phyloP scores from a whole-genome alignment of 2,329 filamentous ascomycete genomes.

The Fusarium verticillioides region DNA sequence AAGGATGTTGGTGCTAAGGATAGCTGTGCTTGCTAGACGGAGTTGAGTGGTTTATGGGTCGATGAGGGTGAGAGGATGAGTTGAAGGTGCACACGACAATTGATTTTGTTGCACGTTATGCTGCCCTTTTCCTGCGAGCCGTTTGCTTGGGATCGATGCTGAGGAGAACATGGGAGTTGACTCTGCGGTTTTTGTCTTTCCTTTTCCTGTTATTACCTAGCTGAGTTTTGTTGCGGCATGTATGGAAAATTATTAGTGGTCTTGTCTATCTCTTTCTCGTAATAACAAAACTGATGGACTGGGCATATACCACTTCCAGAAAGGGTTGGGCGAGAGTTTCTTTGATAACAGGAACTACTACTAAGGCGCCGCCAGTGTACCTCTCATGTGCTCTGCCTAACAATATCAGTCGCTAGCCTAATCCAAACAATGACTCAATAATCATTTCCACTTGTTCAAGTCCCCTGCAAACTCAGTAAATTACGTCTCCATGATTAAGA shows the following conservation, averaged over 20 bases:
- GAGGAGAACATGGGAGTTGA: slow-evolving; percentile 46
- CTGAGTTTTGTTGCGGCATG: slow-evolving; percentile 32
- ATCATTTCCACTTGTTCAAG: neutral
- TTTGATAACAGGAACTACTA: neutral
- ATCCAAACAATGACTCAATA: neutral
- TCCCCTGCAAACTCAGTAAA: neutral
- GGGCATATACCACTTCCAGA: neutral
- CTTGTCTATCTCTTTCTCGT: neutral
- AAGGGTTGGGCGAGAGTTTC: neutral
- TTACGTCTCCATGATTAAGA: neutral
- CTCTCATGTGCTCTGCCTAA: neutral
- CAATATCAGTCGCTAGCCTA: neutral
- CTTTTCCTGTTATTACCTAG: slow-evolving; percentile 33
- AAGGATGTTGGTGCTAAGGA: slow-evolving; percentile 84
- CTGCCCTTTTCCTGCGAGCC: slow-evolving; percentile 43
- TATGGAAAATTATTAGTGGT: slow-evolving; percentile 18
- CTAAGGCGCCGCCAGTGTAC: neutral
- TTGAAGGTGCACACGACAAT: slow-evolving; percentile 26
- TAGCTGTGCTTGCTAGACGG: slow-evolving; percentile 82
- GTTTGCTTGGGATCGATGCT: slow-evolving; percentile 44
- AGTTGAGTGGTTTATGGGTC: neutral
- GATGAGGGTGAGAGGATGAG: slow-evolving; percentile 20
- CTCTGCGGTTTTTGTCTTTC: slow-evolving; percentile 33
- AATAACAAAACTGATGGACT: neutral
- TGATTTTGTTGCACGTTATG: slow-evolving; percentile 43